phyloP scores from a whole-genome alignment of 2,329 filamentous ascomycete species.

The Trichophyton equinum region DNA sequence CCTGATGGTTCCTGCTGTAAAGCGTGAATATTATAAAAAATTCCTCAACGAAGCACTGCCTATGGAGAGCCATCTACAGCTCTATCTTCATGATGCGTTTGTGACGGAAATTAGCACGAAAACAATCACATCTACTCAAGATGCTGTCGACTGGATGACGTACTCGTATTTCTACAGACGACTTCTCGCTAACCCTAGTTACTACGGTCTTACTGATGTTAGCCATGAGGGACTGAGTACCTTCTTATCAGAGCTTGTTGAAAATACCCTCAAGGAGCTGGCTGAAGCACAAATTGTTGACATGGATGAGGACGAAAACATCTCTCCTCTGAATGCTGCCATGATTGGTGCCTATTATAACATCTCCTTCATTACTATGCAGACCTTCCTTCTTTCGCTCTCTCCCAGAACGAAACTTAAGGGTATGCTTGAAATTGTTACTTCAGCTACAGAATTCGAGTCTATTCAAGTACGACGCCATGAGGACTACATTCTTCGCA shows the following conservation, averaged over 20 bases:
- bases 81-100: constrained; percentile 88
- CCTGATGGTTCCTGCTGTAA: constrained; percentile 90
- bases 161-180: constrained; percentile 98
- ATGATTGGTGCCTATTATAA: constrained; percentile 99
- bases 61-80: constrained; percentile 85
- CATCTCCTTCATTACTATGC: constrained; percentile 98
- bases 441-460: constrained; percentile 93
- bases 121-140: constrained; percentile 88
- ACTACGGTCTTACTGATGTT: constrained; percentile 79
- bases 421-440: constrained; percentile 91
- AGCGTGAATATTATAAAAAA: constrained; percentile 97
- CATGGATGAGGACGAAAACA: constrained; percentile 81
- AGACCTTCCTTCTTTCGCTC: constrained; percentile 88
- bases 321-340: constrained; percentile 82
- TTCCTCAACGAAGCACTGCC: constrained; percentile 93
- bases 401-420: constrained; percentile 86
- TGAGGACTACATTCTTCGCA: constrained; percentile 73
- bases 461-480: constrained; percentile 86
- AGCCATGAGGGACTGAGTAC: constrained; percentile 88
- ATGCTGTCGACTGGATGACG: constrained; percentile 96
- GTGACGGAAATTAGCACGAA: constrained; percentile 94
- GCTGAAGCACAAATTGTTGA: constrained; percentile 91
- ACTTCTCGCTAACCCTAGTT: constrained; percentile 88
- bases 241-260: constrained; percentile 87
- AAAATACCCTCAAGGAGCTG: constrained; percentile 81